Evolutionary conservation across 179 eudicot genomes (phyloP).

Genomic region (Actinidia chinensis): DNA sequence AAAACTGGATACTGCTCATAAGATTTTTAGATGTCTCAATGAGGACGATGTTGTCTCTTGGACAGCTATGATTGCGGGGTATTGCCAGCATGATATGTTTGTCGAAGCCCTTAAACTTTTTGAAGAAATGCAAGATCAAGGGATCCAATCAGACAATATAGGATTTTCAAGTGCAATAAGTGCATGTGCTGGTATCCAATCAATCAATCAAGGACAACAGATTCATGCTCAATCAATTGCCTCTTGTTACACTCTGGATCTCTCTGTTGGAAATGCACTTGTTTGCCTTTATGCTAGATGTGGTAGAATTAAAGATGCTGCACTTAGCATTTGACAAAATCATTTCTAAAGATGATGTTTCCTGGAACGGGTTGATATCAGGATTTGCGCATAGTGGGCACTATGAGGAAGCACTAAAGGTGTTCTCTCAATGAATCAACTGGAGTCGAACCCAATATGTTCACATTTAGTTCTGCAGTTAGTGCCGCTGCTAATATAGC

Average conservation of each 20-base stretch:
- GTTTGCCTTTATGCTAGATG: constrained; percentile 50
- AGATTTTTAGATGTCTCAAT: constrained; percentile 37
- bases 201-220: constrained; percentile 49
- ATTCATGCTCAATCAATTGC: constrained; percentile 44
- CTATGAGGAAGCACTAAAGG: constrained; percentile 46
- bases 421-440: constrained; percentile 42
- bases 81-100: constrained; percentile 44
- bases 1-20: constrained; percentile 37
- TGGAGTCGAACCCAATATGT: constrained; percentile 43
- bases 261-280: constrained; percentile 53
- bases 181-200: constrained; percentile 54
- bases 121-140: constrained; percentile 42
- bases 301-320: constrained; percentile 41
- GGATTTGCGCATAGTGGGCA: constrained; percentile 55
- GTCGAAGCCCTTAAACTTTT: constrained; percentile 47
- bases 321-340: constrained; percentile 46
- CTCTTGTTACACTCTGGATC: constrained; percentile 40
- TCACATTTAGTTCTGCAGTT: constrained; percentile 64
- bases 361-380: constrained; percentile 55
- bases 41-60: constrained; percentile 53
- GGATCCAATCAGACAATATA: constrained; percentile 46
- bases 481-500: constrained; percentile 69
- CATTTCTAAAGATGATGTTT: constrained; percentile 33
- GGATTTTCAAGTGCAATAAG: constrained; percentile 56
- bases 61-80: constrained; percentile 57